Conservation (phyloP, 2,329 filamentous ascomycete species). For the Aureobasidium sp. region DNA sequence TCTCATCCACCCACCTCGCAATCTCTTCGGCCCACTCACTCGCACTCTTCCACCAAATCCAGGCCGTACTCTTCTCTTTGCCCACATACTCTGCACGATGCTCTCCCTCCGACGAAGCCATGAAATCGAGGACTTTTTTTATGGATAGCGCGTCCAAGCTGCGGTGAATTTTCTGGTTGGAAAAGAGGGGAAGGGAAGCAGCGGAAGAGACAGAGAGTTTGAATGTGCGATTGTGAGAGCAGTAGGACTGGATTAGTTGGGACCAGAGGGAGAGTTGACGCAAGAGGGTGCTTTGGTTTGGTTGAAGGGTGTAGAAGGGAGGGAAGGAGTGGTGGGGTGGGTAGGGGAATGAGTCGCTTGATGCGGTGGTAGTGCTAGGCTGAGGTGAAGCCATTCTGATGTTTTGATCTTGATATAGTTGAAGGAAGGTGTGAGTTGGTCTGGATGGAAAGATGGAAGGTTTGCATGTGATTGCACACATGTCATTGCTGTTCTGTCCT, state of each 20-base stretch:
- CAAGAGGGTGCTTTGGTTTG: conserved; percentile 63
- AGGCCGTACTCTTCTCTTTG: conserved; percentile 50
- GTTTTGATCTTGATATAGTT: neutral
- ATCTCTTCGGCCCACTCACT: conserved; percentile 84
- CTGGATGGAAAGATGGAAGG: neutral
- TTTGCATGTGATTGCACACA: conserved; percentile 2
- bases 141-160: conserved; percentile 36
- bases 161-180: conserved; percentile 35
- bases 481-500: neutral
- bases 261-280: conserved; percentile 80
- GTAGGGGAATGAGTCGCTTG: conserved; percentile 28
- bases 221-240: conserved; percentile 67
- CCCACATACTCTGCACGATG: conserved; percentile 57
- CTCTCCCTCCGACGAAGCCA: conserved; percentile 45
- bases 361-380: neutral
- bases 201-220: conserved; percentile 59
- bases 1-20: conserved; percentile 73
- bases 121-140: conserved; percentile 47
- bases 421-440: neutral
- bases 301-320: conserved; percentile 77
- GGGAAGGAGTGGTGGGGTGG: conserved; percentile 61
- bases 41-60: conserved; percentile 76
- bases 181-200: conserved; percentile 50
- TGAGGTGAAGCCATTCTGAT: neutral
- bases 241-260: conserved; percentile 79